Evolutionary conservation across 805 yeast genomes (phyloP).

Genomic region (Ogataea ramenticola): DNA sequence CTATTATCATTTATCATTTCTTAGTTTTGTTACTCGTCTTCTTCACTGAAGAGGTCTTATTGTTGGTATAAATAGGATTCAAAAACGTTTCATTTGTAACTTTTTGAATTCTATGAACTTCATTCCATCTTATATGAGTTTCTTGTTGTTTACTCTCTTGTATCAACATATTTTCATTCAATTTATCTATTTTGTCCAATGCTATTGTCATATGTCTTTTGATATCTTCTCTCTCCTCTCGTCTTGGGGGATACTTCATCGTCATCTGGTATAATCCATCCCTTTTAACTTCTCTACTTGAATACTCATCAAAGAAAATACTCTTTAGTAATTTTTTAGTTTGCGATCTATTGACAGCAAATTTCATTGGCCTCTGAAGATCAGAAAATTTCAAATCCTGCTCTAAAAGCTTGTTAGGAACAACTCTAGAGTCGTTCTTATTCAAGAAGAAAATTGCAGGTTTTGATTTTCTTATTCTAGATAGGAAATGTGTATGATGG

Average conservation of each 20-base stretch:
- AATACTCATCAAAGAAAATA: slow-evolving; percentile 12
- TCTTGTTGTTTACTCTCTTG: slow-evolving; percentile 6
- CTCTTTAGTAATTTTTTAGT: slow-evolving; percentile 13
- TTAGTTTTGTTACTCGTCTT: too few relatives aligned
- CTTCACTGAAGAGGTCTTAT: neutral
- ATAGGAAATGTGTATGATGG: slow-evolving; percentile 12
- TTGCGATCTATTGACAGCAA: slow-evolving; percentile 18
- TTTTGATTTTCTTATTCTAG: slow-evolving; percentile 22
- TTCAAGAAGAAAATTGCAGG: slow-evolving; percentile 19
- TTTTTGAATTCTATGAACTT: slow-evolving; percentile 2
- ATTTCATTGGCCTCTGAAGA: slow-evolving; percentile 10
- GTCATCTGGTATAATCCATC: slow-evolving; percentile 22
- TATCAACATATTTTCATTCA: slow-evolving; percentile 3
- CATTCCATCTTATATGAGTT: slow-evolving; percentile 13
- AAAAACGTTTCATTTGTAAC: neutral
- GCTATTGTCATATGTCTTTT: slow-evolving; percentile 11
- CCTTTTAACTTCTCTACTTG: neutral
- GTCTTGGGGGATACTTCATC: slow-evolving; percentile 7
- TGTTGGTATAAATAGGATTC: neutral
- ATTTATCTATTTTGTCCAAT: slow-evolving; percentile 9
- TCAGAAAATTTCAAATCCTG: neutral
- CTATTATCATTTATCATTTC: too few relatives aligned
- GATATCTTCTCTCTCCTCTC: slow-evolving; percentile 7
- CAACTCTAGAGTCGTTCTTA: neutral
- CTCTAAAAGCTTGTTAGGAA: too few relatives aligned